Conservation (phyloP, 73 alveolate species). For the Symbiodinium natans region DNA sequence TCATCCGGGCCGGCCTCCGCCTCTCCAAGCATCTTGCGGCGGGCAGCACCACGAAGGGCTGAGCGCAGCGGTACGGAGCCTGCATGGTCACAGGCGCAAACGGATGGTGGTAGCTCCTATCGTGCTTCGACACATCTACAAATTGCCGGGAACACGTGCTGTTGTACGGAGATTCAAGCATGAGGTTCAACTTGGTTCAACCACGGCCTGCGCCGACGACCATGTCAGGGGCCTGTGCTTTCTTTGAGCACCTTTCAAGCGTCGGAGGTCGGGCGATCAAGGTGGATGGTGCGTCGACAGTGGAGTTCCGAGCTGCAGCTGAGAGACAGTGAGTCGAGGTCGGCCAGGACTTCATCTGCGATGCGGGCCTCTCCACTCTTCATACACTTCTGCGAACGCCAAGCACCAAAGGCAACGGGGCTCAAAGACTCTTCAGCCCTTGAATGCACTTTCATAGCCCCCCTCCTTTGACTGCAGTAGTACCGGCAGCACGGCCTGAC, state of each 20-base stretch:
- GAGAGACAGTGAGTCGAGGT: not conserved
- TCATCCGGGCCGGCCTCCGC: conserved; percentile 28
- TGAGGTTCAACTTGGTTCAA: too few species aligned
- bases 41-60: conserved; percentile 76
- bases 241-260: not conserved
- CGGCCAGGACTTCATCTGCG: not conserved
- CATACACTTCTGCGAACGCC: not conserved
- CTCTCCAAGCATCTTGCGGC: conserved; percentile 75
- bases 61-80: conserved; percentile 6
- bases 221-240: not conserved
- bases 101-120: too few species aligned
- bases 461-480: not conserved
- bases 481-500: not conserved
- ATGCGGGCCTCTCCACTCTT: not conserved
- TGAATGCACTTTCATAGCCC: too few species aligned
- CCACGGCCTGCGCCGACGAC: not conserved
- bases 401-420: too few species aligned
- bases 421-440: too few species aligned
- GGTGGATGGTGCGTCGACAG: not conserved
- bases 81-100: not conserved
- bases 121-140: too few species aligned
- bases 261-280: not conserved
- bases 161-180: too few species aligned
- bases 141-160: too few species aligned
- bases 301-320: not conserved